These are phyloP conservation scores for Lycium ferocissimum DNA, from an alignment of 257 asterid species.

Conservation along the genomic window DNA sequence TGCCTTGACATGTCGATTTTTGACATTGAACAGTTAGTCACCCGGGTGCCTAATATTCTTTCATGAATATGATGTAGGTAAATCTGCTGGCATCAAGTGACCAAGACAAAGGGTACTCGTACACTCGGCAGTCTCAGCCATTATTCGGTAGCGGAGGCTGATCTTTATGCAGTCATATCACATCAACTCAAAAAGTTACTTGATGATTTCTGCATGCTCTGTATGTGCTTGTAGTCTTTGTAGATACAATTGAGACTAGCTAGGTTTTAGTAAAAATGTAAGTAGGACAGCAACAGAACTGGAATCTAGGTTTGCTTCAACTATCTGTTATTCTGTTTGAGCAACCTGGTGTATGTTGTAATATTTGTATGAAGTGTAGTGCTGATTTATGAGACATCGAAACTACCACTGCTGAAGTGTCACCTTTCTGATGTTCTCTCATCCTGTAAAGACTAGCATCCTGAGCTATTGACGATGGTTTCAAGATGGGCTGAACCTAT, in stretches of 20 bases:
- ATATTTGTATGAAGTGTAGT: not conserved
- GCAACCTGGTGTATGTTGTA: not conserved
- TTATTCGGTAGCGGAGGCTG: conserved; percentile 73
- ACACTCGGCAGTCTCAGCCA: conserved; percentile 48
- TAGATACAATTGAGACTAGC: not conserved
- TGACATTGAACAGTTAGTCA: not conserved
- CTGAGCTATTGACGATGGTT: not conserved
- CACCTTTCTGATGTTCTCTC: not conserved
- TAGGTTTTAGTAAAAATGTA: not conserved
- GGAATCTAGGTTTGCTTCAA: not conserved
- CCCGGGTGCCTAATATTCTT: conserved; percentile 23
- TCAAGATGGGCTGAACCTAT: not conserved
- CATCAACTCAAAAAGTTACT: not conserved
- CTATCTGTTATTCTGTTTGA: not conserved
- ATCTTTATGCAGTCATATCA: conserved; percentile 27
- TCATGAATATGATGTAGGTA: conserved; percentile 54
- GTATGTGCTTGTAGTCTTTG: not conserved
- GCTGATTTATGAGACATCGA: conserved; percentile 16
- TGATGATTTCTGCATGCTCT: not conserved
- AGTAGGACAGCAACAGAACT: not conserved
- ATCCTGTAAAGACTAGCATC: not conserved
- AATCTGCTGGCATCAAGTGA: conserved; percentile 69
- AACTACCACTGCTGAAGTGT: not conserved
- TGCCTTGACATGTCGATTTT: conserved; percentile 17
- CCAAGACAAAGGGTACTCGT: conserved; percentile 50